phyloP scores from a whole-genome alignment of 108 stramenopile species.

The Cyclotella cryptica region DNA sequence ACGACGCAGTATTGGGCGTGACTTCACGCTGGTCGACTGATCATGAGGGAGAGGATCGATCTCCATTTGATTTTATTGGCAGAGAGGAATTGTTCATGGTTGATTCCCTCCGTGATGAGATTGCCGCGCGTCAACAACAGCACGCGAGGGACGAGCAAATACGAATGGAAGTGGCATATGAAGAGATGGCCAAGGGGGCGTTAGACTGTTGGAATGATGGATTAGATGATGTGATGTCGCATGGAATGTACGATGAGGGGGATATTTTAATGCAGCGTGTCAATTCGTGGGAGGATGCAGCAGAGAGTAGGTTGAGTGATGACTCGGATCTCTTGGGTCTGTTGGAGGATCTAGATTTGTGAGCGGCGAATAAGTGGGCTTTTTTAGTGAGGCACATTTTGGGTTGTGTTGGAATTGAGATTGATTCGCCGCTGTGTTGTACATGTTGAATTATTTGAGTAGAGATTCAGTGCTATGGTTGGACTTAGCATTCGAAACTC shows the following conservation, averaged over 20 bases:
- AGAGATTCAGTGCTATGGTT: no score
- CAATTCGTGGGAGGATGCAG: constrained; percentile 22
- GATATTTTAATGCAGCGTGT: constrained; percentile 17
- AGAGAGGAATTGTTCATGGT: constrained; percentile 43
- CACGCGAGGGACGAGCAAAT: constrained; percentile 14
- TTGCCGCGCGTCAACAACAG: background rate
- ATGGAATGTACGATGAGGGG: background rate
- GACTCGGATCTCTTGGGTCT: constrained; percentile 25
- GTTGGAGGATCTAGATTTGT: constrained; percentile 31
- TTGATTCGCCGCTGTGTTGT: no score
- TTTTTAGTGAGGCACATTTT: no score
- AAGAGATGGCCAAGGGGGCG: background rate
- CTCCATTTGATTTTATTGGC: constrained; percentile 28
- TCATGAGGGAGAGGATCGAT: constrained; percentile 24
- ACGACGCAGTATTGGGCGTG: constrained; percentile 36
- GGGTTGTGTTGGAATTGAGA: no score
- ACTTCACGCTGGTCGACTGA: constrained; percentile 47
- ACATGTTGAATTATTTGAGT: no score
- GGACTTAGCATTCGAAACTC: no score
- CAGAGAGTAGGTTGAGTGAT: constrained; percentile 28
- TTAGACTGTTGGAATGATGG: constrained; percentile 15
- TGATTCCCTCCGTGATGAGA: constrained; percentile 22
- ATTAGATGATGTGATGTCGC: constrained; percentile 10
- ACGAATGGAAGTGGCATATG: constrained; percentile 26
- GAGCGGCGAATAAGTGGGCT: background rate